Conservation (phyloP, 208 protist species). For the Wallacemonas sp. region DNA sequence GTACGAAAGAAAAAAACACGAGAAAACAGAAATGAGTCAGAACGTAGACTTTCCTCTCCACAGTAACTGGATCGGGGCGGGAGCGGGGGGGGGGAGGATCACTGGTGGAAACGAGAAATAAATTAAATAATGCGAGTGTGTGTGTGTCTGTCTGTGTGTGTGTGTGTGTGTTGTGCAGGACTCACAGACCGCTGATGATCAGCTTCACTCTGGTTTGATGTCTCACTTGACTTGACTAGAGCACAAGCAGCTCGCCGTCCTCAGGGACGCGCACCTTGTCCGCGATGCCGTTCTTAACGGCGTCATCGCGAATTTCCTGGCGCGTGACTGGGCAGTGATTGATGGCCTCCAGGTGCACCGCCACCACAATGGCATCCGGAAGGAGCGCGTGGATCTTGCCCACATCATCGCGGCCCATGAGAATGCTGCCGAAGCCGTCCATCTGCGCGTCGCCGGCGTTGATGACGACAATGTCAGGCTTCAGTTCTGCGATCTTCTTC, state of each 20-base stretch:
- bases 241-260: slow-evolving; percentile 20
- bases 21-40: background rate
- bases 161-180: too few relatives aligned
- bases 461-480: slow-evolving; percentile 23
- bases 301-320: slow-evolving; percentile 19
- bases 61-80: too few relatives aligned
- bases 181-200: too few relatives aligned
- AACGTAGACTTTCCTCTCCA: too few relatives aligned
- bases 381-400: background rate
- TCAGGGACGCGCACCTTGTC: slow-evolving; percentile 18
- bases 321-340: slow-evolving; percentile 25
- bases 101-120: too few relatives aligned
- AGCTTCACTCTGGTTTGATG: too few relatives aligned
- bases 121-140: too few relatives aligned
- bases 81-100: background rate
- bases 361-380: slow-evolving; percentile 17
- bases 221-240: background rate
- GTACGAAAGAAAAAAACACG: background rate
- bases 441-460: slow-evolving; percentile 19
- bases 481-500: slow-evolving; percentile 13
- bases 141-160: too few relatives aligned
- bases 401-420: slow-evolving; percentile 22
- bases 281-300: slow-evolving; percentile 12
- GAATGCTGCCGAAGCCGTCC: slow-evolving; percentile 19
- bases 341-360: slow-evolving; percentile 21